Percentiles rank a stretch among this genome's conserved stretches.
phyloP scores from a whole-genome alignment of 1,139 yeast species.

The Sugiyamaella japonica region DNA sequence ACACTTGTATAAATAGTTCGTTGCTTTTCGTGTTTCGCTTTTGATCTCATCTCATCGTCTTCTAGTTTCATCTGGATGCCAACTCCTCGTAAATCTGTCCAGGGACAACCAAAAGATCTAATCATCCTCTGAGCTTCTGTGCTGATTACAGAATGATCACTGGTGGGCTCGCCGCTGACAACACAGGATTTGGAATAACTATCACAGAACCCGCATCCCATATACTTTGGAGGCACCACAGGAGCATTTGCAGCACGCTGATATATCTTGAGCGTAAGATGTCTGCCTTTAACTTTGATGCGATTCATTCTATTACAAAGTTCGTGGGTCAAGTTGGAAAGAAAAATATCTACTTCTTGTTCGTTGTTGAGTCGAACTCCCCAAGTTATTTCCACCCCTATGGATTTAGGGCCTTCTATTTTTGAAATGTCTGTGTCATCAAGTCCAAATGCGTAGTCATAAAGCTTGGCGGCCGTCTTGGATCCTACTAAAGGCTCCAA shows the following conservation, averaged over 20 bases:
- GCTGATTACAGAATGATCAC: slow-evolving; percentile 60
- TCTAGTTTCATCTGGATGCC: slow-evolving; percentile 64
- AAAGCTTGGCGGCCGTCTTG: slow-evolving; percentile 67
- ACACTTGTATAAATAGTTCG: slow-evolving; percentile 7
- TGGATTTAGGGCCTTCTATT: slow-evolving; percentile 62
- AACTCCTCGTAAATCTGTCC: slow-evolving; percentile 73
- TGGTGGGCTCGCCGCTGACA: slow-evolving; percentile 64
- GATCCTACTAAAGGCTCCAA: slow-evolving; percentile 58
- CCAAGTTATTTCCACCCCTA: slow-evolving; percentile 89
- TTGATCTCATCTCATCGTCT: slow-evolving; percentile 6
- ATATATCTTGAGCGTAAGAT: slow-evolving; percentile 64
- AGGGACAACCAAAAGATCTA: slow-evolving; percentile 58
- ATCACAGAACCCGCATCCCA: slow-evolving; percentile 85
- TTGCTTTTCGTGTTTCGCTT: slow-evolving; percentile 3
- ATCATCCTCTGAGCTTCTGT: slow-evolving; percentile 60
- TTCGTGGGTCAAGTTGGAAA: slow-evolving; percentile 60
- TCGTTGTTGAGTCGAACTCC: slow-evolving; percentile 73
- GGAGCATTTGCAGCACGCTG: slow-evolving; percentile 66
- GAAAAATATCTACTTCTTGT: slow-evolving; percentile 62
- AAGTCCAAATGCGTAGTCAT: slow-evolving; percentile 60
- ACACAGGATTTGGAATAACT: slow-evolving; percentile 57
- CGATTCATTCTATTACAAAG: slow-evolving; percentile 53
- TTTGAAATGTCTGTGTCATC: slow-evolving; percentile 60
- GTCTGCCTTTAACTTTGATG: slow-evolving; percentile 54
- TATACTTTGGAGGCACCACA: slow-evolving; percentile 66